Evolutionary conservation across 768 basidiomycete species (phyloP).

Genomic region (Agrocybe chaxingu): DNA sequence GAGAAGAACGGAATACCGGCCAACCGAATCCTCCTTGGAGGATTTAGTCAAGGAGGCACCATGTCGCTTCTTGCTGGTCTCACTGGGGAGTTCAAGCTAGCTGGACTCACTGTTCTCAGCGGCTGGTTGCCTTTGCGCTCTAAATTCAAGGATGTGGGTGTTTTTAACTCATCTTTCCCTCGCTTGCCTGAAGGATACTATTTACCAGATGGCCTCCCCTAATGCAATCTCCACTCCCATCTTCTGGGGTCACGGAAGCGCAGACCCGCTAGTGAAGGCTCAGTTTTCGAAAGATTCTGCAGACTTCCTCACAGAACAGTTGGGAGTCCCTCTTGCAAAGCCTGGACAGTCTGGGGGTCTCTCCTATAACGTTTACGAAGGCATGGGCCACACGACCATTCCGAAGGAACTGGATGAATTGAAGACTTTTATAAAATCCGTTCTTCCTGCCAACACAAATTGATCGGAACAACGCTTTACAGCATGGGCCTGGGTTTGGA

Average conservation of each 20-base stretch:
- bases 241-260: constrained; percentile 84
- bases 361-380: constrained; percentile 63
- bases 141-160: constrained; percentile 62
- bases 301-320: constrained; percentile 48
- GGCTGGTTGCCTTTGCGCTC: constrained; percentile 73
- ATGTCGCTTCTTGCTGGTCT: constrained; percentile 78
- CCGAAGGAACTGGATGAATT: constrained; percentile 69
- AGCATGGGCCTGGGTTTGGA: background rate
- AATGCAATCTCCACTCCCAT: constrained; percentile 65
- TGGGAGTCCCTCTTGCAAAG: constrained; percentile 48
- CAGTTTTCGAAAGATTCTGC: constrained; percentile 51
- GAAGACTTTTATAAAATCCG: constrained; percentile 64
- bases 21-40: constrained; percentile 77
- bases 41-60: constrained; percentile 84
- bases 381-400: constrained; percentile 64
- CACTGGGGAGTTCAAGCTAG: constrained; percentile 63
- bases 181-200: constrained; percentile 4
- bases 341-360: constrained; percentile 50
- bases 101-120: constrained; percentile 69
- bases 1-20: constrained; percentile 60
- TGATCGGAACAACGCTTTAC: background rate
- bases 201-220: constrained; percentile 53
- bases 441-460: constrained; percentile 33
- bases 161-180: background rate
- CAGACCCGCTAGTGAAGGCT: constrained; percentile 70